Evolutionary conservation across 768 basidiomycete genomes (phyloP), one percentile per base, ranked within the genome.

Genomic region (Naematelia aurantialba): DNA sequence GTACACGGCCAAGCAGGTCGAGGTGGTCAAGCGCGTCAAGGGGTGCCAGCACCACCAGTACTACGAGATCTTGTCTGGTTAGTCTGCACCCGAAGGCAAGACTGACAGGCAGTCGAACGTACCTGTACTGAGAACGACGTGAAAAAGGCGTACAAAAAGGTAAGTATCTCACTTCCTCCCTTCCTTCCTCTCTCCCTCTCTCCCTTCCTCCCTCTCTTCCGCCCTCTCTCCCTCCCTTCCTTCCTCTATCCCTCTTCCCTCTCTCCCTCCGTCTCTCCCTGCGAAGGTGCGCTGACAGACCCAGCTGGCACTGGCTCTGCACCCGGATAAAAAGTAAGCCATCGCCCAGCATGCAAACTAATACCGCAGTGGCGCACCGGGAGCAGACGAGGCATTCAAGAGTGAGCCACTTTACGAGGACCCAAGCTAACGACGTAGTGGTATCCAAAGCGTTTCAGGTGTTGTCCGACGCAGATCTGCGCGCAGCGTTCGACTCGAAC

Each of bases 351-450:
- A 1, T 51, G 10, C 24, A 19, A 12, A n/a, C 46, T 61, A 46
- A 65, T 51, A 1, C 30, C 26, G 88, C 80, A 96, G 94, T 69
- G 91, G 91, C 4, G 94, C 94, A 19, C 93, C 94, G n/a, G 89
- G 91, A 42, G 94, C 94, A 14, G 94, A 97, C 61, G 94, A 98
- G 75, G 94, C 94, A 1, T 98, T 98, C 80, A 98, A 98, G 81
- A 81, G 94, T 97, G 70, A 55, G 87, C 82, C 39, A 14, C 30
- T 24, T 29, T 52, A 14, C 30, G 11, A 3, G 24, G 11, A 17
- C 19, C 25, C 11, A 12, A 8, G 29, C 52, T 59, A 17, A 58
- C 51, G 54, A 13, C 31, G 34, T 71, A 98, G 94, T 93, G 87
- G 91, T 98, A 26, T 94, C 91, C 3, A 97, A 96, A 79, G 92